phyloP scores from a whole-genome alignment of 805 yeast species.

The Deakozyma indianensis region DNA sequence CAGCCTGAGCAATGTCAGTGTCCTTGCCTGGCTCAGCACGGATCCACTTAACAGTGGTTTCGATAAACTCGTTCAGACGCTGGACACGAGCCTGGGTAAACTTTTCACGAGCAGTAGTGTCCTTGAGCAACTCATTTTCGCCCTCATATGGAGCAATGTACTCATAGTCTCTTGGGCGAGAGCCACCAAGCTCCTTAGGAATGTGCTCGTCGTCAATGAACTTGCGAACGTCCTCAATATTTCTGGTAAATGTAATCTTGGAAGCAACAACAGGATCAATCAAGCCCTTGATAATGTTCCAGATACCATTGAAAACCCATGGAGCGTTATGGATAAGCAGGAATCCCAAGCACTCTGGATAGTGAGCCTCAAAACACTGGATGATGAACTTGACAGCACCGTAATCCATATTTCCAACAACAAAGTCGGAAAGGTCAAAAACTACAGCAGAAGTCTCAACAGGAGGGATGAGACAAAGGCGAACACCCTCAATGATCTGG shows the following conservation, averaged over 20 bases:
- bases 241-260: constrained; percentile 73
- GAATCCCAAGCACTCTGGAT: constrained; percentile 84
- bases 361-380: constrained; percentile 85
- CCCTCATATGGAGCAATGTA: constrained; percentile 49
- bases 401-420: constrained; percentile 88
- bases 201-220: constrained; percentile 45
- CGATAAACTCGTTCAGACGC: constrained; percentile 39
- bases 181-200: constrained; percentile 67
- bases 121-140: constrained; percentile 35
- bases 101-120: constrained; percentile 30
- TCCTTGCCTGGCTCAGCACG: constrained; percentile 33
- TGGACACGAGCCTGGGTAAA: constrained; percentile 39
- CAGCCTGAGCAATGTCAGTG: constrained; percentile 33
- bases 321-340: constrained; percentile 88
- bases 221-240: constrained; percentile 47
- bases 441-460: constrained; percentile 69
- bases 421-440: constrained; percentile 77
- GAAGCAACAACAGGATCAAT: constrained; percentile 92
- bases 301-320: constrained; percentile 88
- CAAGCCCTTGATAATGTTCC: constrained; percentile 90
- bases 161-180: constrained; percentile 38
- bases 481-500: constrained; percentile 64
- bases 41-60: constrained; percentile 67
- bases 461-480: constrained; percentile 60
- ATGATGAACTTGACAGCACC: constrained; percentile 81